Percentiles rank a stretch among this genome's conserved stretches.
phyloP scores from a whole-genome alignment of 2,329 filamentous ascomycete species.

The Aspergillus vadensis region DNA sequence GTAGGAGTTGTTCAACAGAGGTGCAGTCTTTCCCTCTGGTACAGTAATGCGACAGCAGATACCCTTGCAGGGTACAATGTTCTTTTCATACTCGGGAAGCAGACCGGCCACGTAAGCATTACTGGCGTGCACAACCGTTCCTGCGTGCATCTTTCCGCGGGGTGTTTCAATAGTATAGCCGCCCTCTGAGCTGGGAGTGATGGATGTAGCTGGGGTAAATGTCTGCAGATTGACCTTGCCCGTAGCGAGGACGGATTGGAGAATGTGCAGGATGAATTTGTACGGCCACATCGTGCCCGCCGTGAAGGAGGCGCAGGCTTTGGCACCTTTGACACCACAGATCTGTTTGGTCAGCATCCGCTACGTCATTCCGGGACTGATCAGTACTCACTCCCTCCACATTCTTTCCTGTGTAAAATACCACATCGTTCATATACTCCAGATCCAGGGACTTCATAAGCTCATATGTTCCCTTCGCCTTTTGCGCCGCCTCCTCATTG shows the following conservation, averaged over 20 bases:
- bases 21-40: constrained; percentile 22
- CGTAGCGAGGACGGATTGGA: constrained; percentile 61
- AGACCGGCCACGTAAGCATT: constrained; percentile 82
- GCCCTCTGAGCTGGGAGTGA: constrained; percentile 52
- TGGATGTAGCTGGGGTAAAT: constrained; percentile 46
- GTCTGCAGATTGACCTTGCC: constrained; percentile 56
- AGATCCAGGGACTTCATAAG: constrained; percentile 29
- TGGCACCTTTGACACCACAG: constrained; percentile 43
- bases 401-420: constrained; percentile 25
- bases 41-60: constrained; percentile 37
- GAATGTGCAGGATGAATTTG: constrained; percentile 73
- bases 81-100: constrained; percentile 66
- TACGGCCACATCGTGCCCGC: constrained; percentile 60
- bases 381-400: constrained; percentile 32
- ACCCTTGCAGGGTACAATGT: constrained; percentile 76
- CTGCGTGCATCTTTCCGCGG: constrained; percentile 65
- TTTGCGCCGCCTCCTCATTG: constrained; percentile 34
- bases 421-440: constrained; percentile 34
- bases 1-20: constrained; percentile 52
- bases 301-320: constrained; percentile 36
- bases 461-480: constrained; percentile 28
- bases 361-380: no score
- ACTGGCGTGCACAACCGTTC: constrained; percentile 73
- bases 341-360: constrained; percentile 21
- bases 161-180: constrained; percentile 56